Evolutionary conservation across 2,329 filamentous ascomycete genomes (phyloP).

Genomic region (Neonectria sp.): DNA sequence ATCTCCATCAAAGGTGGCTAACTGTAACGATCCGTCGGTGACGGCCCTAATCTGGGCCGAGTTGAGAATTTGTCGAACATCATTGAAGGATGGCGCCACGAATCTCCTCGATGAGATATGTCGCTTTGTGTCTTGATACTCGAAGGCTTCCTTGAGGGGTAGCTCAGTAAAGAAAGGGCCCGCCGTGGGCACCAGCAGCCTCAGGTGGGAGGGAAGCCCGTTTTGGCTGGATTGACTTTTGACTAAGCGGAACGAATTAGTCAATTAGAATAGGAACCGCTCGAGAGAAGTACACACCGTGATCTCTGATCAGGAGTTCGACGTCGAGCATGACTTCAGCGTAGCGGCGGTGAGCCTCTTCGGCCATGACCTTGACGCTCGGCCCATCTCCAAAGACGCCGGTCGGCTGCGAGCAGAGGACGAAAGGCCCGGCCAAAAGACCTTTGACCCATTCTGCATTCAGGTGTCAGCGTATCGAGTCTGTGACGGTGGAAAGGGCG

Average conservation of each 20-base stretch:
- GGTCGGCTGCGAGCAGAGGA: slow-evolving; percentile 94
- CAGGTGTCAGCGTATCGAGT: slow-evolving; percentile 19
- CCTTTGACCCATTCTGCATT: slow-evolving; percentile 95
- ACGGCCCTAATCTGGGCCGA: slow-evolving; percentile 95
- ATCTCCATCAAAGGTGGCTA: slow-evolving; percentile 98
- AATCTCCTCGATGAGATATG: slow-evolving; percentile 93
- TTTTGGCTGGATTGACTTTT: slow-evolving; percentile 76
- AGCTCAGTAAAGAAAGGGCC: slow-evolving; percentile 95
- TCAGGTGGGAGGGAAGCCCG: slow-evolving; percentile 87
- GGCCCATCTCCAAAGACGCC: slow-evolving; percentile 83
- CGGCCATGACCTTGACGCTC: slow-evolving; percentile 77
- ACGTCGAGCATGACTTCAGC: slow-evolving; percentile 96
- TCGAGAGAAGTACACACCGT: slow-evolving; percentile 70
- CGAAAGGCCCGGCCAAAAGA: slow-evolving; percentile 93
- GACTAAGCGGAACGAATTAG: slow-evolving; percentile 63
- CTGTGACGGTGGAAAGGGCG: slow-evolving; percentile 3
- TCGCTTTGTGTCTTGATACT: slow-evolving; percentile 87
- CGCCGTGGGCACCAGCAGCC: slow-evolving; percentile 90
- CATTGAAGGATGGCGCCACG: slow-evolving; percentile 97
- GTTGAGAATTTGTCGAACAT: slow-evolving; percentile 92
- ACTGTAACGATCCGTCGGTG: slow-evolving; percentile 81
- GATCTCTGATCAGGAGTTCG: slow-evolving; percentile 91
- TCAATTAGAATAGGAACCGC: background rate
- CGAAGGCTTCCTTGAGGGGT: slow-evolving; percentile 90
- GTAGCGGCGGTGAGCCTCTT: slow-evolving; percentile 88